Percentiles rank a stretch among this genome's conserved stretches.
phyloP scores from a whole-genome alignment of 2,329 filamentous ascomycete genomes.

The Phaeosphaeria sp. region DNA sequence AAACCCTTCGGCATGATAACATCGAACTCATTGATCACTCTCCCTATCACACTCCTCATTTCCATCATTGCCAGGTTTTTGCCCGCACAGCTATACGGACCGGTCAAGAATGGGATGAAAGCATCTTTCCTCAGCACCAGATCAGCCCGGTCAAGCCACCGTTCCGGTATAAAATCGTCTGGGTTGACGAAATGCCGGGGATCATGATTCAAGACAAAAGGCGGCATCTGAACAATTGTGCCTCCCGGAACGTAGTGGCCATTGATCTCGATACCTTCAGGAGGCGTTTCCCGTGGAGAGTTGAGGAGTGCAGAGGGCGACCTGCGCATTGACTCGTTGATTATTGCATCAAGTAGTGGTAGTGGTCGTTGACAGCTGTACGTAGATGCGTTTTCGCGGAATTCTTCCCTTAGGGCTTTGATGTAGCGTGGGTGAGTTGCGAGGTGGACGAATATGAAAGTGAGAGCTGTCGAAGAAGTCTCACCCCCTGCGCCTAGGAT shows the following conservation, averaged over 20 bases:
- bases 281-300: constrained; percentile 36
- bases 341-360: constrained; percentile 28
- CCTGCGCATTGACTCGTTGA: constrained; percentile 36
- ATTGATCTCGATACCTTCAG: constrained; percentile 32
- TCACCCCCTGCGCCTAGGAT: constrained; percentile 47
- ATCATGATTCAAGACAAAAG: constrained; percentile 25
- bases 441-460: constrained; percentile 55
- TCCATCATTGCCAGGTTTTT: constrained; percentile 70
- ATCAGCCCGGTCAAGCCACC: constrained; percentile 27
- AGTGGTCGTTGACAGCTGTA: constrained; percentile 17
- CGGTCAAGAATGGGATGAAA: constrained; percentile 74
- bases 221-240: constrained; percentile 30
- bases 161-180: constrained; percentile 33
- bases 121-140: constrained; percentile 51
- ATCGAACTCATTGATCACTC: constrained; percentile 66
- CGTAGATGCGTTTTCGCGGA: constrained; percentile 7
- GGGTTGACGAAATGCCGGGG: constrained; percentile 26
- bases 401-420: constrained; percentile 27
- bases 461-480: constrained; percentile 60
- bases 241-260: constrained; percentile 35
- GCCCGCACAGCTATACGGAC: constrained; percentile 71
- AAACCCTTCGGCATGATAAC: constrained; percentile 27
- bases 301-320: constrained; percentile 34
- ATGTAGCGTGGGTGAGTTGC: constrained; percentile 25
- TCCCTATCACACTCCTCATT: constrained; percentile 65